Conservation (phyloP, 192 early-diverging fungal species). For the Gonapodya prolifera region DNA sequence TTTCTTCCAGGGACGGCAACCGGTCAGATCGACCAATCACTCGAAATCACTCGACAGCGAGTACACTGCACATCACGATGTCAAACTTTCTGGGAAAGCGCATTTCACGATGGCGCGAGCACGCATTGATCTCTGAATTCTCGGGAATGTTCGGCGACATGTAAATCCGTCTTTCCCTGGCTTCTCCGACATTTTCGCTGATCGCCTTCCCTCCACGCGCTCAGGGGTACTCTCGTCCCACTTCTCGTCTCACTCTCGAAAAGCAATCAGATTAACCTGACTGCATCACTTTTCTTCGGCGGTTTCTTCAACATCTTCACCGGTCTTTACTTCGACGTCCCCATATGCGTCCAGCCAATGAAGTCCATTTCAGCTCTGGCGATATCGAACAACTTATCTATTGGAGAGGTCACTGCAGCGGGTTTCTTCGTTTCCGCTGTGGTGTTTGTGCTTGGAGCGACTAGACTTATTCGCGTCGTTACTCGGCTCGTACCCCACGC, state of each 20-base stretch:
- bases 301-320: slow-evolving; percentile 79
- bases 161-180: too few species aligned
- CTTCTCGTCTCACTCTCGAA: slow-evolving; percentile 68
- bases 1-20: too few species aligned
- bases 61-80: too few species aligned
- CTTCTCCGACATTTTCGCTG: too few species aligned
- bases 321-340: slow-evolving; percentile 62
- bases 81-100: too few species aligned
- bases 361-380: slow-evolving; percentile 78
- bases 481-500: slow-evolving; percentile 55
- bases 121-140: not conserved
- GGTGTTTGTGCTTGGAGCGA: slow-evolving; percentile 51
- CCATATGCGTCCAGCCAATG: slow-evolving; percentile 90
- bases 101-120: too few species aligned
- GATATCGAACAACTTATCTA: slow-evolving; percentile 50
- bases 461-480: slow-evolving; percentile 53
- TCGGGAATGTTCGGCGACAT: not conserved
- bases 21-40: too few species aligned
- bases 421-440: slow-evolving; percentile 54
- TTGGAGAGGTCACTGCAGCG: slow-evolving; percentile 56
- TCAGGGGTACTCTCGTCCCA: slow-evolving; percentile 74
- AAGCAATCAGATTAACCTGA: slow-evolving; percentile 59
- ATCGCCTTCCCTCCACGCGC: too few species aligned
- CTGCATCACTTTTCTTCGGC: slow-evolving; percentile 70
- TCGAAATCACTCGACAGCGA: too few species aligned